Evolutionary conservation across 192 early-diverging fungal species (phyloP), one percentile per base, ranked within the genome.

Genomic region (Diversispora eburnea): DNA sequence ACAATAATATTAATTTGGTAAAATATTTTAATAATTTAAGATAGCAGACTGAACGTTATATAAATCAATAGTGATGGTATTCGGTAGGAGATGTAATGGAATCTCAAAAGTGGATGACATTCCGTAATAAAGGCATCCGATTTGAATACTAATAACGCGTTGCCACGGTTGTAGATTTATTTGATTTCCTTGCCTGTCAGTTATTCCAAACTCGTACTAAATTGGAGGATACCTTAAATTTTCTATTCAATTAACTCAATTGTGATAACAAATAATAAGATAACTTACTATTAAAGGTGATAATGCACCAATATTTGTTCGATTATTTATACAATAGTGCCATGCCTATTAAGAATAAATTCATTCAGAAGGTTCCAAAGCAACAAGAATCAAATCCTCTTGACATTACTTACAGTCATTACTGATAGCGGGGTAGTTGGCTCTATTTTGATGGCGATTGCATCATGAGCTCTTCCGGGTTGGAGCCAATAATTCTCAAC

Each of bases 301-400:
- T 52, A 67, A 49, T 67, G 43, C 10, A 15, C 48, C 48, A 20
- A 1, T 4, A 49, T 5, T 25, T 52, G 48, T 67, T 67, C 4
- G 19, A 67, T 67, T 52, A 67, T 67, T 42, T 67, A 47, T 67
- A 25, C 47, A 67, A 39, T 67, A 67, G 15, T 51, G 22, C 48
- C 48, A 67, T n/a, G 48, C 45, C 66, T 68, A 51, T 54, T 68
- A 52, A 68, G 17, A 68, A 51, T 51, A 67, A 68, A 54, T 9
- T 20, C 12, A 33, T 47, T 68, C 19, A 15, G 45, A 17, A 9
- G 20, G 15, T 49, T 15, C 10, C 5, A 49, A 49, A 4, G 20
- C 6, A 68, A 43, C 5, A 47, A 20, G 49, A 68, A n/a, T 45
- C 3, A 7, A 19, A 68, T 13, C 45, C 22, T 68, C 66, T 51